Evolutionary conservation across 1,284 basidiomycete genomes (phyloP).

Genomic region (Mycena sp.): DNA sequence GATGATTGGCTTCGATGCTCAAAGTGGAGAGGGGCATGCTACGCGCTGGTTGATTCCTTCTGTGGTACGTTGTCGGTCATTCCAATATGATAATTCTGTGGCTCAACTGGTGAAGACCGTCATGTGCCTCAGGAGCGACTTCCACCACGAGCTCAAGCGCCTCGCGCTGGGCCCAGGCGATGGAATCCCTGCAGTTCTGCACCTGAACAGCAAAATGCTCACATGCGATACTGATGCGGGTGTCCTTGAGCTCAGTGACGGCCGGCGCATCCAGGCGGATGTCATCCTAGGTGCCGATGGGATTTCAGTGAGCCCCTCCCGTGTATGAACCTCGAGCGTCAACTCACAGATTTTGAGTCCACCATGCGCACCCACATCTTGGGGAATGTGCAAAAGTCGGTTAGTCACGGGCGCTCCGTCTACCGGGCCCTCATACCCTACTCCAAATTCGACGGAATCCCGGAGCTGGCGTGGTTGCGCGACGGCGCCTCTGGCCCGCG

Average conservation of each 20-base stretch:
- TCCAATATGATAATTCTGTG: no score
- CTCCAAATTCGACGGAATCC: not conserved
- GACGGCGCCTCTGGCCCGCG: not conserved
- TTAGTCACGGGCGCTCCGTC: not conserved
- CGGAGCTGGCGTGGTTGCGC: conserved; percentile 12
- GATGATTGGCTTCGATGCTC: no score
- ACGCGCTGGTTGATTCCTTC: no score
- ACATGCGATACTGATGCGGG: conserved; percentile 2
- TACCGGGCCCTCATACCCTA: conserved; percentile 4
- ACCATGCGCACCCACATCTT: conserved; percentile 13
- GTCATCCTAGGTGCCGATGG: conserved; percentile 15
- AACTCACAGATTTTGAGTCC: conserved; percentile 21
- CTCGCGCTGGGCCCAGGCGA: not conserved
- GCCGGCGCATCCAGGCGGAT: not conserved
- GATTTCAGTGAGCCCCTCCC: conserved; percentile 7
- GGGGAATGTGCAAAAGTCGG: not conserved
- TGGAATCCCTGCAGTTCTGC: not conserved
- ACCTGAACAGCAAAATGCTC: not conserved
- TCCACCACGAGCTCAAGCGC: conserved; percentile 1
- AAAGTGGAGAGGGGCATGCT: no score
- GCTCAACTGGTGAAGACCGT: no score
- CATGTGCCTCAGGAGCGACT: no score
- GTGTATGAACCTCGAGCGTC: no score
- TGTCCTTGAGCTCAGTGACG: not conserved
- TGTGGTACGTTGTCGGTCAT: no score